Conservation (phyloP, 345 rosid genomes). For the Raphanus sativus region DNA sequence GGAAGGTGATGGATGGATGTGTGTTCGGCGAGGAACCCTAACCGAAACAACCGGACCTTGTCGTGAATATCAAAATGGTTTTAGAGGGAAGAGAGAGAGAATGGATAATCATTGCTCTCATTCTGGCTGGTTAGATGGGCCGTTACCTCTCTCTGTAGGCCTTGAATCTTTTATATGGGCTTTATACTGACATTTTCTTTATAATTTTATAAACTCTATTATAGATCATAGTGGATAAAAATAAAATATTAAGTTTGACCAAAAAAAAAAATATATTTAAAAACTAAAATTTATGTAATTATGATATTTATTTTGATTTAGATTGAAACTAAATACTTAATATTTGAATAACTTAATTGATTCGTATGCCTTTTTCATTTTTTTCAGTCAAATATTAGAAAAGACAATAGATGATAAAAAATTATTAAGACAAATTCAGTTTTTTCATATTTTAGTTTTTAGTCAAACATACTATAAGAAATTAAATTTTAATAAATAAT, state of each 20-base stretch:
- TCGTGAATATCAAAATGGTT: slow-evolving; percentile 21
- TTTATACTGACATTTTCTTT: background rate
- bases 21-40: slow-evolving; percentile 32
- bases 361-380: background rate
- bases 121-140: slow-evolving; percentile 9
- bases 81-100: slow-evolving; percentile 29
- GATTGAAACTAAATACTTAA: background rate
- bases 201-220: background rate
- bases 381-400: background rate
- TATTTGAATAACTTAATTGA: background rate
- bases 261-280: too few species aligned
- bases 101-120: background rate
- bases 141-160: slow-evolving; percentile 8
- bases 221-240: background rate
- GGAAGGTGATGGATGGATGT: background rate
- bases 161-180: background rate
- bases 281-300: background rate
- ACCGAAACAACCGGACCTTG: background rate
- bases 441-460: background rate
- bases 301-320: background rate
- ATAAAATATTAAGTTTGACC: too few species aligned
- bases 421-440: background rate
- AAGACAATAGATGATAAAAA: background rate
- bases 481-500: background rate
- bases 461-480: background rate